Percentiles rank a stretch among this genome's conserved stretches.
Conservation (phyloP, 352 stramenopile genomes). For the Phytophthora ohioensis region DNA sequence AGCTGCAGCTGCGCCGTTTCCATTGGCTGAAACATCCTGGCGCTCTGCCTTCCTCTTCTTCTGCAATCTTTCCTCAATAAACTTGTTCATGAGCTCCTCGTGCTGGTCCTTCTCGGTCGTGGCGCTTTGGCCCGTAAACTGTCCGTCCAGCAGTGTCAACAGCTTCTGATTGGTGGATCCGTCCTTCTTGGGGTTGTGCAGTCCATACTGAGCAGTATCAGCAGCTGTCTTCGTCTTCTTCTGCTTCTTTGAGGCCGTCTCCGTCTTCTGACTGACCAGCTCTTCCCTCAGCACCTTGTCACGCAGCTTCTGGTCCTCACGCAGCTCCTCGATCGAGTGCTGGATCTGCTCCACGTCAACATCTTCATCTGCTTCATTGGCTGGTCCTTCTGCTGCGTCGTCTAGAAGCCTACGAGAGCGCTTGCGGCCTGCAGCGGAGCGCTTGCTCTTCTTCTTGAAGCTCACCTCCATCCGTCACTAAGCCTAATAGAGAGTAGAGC, state of each 20-base stretch:
- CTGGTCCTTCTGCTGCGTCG: conserved; percentile 24
- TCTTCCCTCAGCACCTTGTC: conserved; percentile 54
- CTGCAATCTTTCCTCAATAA: conserved; percentile 80
- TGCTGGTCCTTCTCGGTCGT: conserved; percentile 74
- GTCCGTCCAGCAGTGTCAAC: conserved; percentile 73
- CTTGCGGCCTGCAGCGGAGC: conserved; percentile 39
- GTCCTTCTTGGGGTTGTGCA: conserved; percentile 84
- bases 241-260: conserved; percentile 22
- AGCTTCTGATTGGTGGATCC: conserved; percentile 75
- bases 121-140: conserved; percentile 81
- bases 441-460: conserved; percentile 77
- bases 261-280: conserved; percentile 24
- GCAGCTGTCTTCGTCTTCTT: conserved; percentile 14
- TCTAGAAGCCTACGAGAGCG: conserved; percentile 39
- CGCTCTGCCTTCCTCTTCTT: conserved; percentile 41
- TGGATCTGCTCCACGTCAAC: conserved; percentile 46
- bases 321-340: conserved; percentile 70
- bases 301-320: conserved; percentile 74
- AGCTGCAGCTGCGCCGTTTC: conserved; percentile 4
- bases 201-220: conserved; percentile 52
- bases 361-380: conserved; percentile 3
- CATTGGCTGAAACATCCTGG: background rate
- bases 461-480: conserved; percentile 41
- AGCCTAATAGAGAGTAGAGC: background rate
- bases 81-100: conserved; percentile 86